Evolutionary conservation across 2,329 filamentous ascomycete genomes (phyloP).

Genomic region (Penicillium hesseltinei): DNA sequence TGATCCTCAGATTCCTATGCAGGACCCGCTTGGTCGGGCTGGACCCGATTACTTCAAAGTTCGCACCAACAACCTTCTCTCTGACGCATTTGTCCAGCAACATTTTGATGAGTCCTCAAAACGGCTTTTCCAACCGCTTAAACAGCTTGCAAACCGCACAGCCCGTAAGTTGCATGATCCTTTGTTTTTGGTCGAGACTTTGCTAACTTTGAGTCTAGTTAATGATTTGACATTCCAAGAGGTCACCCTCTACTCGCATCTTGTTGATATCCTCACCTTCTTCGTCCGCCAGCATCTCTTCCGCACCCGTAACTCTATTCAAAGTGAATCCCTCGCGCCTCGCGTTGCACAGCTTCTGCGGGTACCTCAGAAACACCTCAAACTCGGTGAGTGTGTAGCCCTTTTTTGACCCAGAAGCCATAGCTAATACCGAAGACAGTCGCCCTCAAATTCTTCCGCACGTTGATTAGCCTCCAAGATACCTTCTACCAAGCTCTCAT

Average conservation of each 20-base stretch:
- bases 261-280: conserved; percentile 91
- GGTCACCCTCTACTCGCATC: conserved; percentile 83
- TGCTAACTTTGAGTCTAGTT: conserved; percentile 44
- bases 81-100: conserved; percentile 78
- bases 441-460: conserved; percentile 90
- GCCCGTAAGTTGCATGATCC: conserved; percentile 44
- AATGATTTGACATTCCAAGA: conserved; percentile 75
- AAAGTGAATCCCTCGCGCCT: conserved; percentile 72
- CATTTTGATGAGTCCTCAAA: conserved; percentile 88
- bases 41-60: conserved; percentile 69
- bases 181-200: neutral
- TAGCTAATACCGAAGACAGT: conserved; percentile 49
- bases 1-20: conserved; percentile 64
- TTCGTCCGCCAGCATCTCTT: conserved; percentile 87
- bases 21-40: conserved; percentile 58
- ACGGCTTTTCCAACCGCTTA: conserved; percentile 81
- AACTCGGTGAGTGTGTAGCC: conserved; percentile 65
- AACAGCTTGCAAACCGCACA: conserved; percentile 69
- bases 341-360: conserved; percentile 78
- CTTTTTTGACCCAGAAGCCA: neutral
- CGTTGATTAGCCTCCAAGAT: conserved; percentile 79
- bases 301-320: conserved; percentile 83
- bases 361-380: conserved; percentile 86
- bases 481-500: conserved; percentile 88
- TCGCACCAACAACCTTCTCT: conserved; percentile 66